Percentiles rank a stretch among this genome's conserved stretches.
phyloP scores from a whole-genome alignment of 2,329 filamentous ascomycete species.

The Cyphellophora europaea region DNA sequence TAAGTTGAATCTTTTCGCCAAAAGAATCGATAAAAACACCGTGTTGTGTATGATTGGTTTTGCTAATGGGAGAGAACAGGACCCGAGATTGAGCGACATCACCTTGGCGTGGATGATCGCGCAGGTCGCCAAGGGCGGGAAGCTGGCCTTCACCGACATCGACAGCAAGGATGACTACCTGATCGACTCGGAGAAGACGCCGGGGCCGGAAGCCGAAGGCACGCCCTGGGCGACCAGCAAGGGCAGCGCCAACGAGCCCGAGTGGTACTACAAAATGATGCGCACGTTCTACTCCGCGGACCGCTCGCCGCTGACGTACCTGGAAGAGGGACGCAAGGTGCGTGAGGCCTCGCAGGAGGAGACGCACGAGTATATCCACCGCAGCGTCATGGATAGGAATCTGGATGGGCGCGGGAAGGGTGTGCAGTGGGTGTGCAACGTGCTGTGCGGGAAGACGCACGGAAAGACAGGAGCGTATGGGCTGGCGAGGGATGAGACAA shows the following conservation, averaged over 20 bases:
- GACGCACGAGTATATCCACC: conserved; percentile 23
- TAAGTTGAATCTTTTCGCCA: too few species aligned
- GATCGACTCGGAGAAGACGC: background rate
- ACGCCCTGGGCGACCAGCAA: conserved; percentile 12
- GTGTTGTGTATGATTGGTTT: background rate
- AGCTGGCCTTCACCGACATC: conserved; percentile 11
- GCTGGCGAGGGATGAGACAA: background rate
- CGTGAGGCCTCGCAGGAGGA: conserved; percentile 6
- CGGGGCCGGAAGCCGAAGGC: background rate
- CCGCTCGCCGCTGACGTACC: conserved; percentile 20
- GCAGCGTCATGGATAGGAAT: conserved; percentile 11
- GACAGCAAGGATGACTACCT: conserved; percentile 2
- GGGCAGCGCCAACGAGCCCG: conserved; percentile 16
- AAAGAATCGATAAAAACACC: conserved; percentile 23
- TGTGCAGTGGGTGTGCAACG: background rate
- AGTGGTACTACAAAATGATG: conserved; percentile 16
- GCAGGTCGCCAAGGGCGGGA: conserved; percentile 23
- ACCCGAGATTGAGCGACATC: conserved; percentile 38
- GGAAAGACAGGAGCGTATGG: background rate
- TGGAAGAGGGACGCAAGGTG: conserved; percentile 13
- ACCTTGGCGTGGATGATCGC: conserved; percentile 50
- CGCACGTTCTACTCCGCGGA: conserved; percentile 16
- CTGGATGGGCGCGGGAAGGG: background rate
- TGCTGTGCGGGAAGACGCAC: background rate
- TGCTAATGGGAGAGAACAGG: too few species aligned